Evolutionary conservation across 208 protist genomes (phyloP).

Genomic region (Cochliopodium minus): DNA sequence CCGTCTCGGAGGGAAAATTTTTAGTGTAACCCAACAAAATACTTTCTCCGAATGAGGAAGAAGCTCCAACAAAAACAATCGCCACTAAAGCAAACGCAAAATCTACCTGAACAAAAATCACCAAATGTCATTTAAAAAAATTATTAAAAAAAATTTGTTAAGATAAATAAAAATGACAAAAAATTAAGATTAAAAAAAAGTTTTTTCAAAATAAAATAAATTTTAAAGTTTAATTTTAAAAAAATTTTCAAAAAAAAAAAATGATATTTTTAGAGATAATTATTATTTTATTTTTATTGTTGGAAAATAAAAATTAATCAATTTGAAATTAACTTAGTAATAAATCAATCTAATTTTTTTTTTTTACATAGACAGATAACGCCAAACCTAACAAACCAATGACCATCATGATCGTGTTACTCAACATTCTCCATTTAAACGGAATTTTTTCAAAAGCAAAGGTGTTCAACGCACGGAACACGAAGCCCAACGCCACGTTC

Average conservation of each 20-base stretch:
- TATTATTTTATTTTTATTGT: too few species aligned
- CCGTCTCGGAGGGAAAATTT: slow-evolving; percentile 44
- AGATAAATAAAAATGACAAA: too few species aligned
- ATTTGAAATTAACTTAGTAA: too few species aligned
- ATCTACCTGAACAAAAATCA: slow-evolving; percentile 27
- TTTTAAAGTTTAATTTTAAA: too few species aligned
- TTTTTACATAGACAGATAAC: too few species aligned
- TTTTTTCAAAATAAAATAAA: too few species aligned
- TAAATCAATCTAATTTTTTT: too few species aligned
- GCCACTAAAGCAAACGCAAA: slow-evolving; percentile 49
- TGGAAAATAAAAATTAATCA: too few species aligned
- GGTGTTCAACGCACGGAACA: slow-evolving; percentile 45
- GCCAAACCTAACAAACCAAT: slow-evolving; percentile 52
- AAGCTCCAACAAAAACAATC: slow-evolving; percentile 39
- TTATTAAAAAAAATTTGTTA: too few species aligned
- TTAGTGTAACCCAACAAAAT: slow-evolving; percentile 52
- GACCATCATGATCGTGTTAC: slow-evolving; percentile 30
- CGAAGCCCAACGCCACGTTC: slow-evolving; percentile 59
- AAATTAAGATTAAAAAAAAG: too few species aligned
- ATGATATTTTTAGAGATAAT: too few species aligned
- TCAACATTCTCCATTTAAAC: slow-evolving; percentile 47
- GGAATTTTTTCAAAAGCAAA: slow-evolving; percentile 43
- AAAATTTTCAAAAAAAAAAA: too few species aligned
- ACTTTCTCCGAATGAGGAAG: slow-evolving; percentile 49
- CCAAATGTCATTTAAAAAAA: slow-evolving; percentile 24